Evolutionary conservation across 768 basidiomycete genomes (phyloP).

Genomic region (Tricholoma hemisulphureum): DNA sequence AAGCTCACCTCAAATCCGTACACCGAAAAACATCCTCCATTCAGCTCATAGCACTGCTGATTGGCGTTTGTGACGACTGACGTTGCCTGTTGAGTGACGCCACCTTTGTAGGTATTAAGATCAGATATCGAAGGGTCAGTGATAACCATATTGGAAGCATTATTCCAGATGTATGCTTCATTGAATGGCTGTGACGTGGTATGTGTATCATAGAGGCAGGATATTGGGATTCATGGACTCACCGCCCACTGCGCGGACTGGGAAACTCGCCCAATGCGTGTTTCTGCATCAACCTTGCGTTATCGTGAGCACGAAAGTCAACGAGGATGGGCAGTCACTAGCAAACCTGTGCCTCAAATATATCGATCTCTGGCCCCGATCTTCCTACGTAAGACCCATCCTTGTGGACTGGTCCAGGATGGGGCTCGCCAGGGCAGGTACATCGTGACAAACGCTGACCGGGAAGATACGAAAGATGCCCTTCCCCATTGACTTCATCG

Average conservation of each 20-base stretch:
- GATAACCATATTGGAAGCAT: slow-evolving; percentile 62
- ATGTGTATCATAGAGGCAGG: background rate
- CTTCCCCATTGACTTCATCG: slow-evolving; percentile 37
- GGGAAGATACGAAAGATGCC: slow-evolving; percentile 67
- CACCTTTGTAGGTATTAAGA: slow-evolving; percentile 68
- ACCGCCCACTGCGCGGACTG: slow-evolving; percentile 86
- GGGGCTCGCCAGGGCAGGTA: slow-evolving; percentile 78
- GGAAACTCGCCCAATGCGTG: slow-evolving; percentile 61
- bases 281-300: slow-evolving; percentile 44
- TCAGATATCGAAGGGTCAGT: slow-evolving; percentile 49
- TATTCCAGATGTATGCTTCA: slow-evolving; percentile 65
- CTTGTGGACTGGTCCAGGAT: slow-evolving; percentile 75
- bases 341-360: slow-evolving; percentile 77
- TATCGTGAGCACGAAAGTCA: background rate
- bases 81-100: slow-evolving; percentile 74
- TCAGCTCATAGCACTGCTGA: slow-evolving; percentile 64
- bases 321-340: background rate
- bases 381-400: slow-evolving; percentile 81
- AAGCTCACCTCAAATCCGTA: slow-evolving; percentile 75
- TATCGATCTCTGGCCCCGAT: slow-evolving; percentile 85
- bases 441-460: slow-evolving; percentile 85
- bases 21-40: slow-evolving; percentile 57
- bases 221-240: slow-evolving; percentile 24
- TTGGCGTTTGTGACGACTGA: slow-evolving; percentile 70
- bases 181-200: slow-evolving; percentile 61